Evolutionary conservation across 441 rosid genomes (phyloP), one percentile per base, ranked within the genome.

Genomic region (Flueggea neowawraea): DNA sequence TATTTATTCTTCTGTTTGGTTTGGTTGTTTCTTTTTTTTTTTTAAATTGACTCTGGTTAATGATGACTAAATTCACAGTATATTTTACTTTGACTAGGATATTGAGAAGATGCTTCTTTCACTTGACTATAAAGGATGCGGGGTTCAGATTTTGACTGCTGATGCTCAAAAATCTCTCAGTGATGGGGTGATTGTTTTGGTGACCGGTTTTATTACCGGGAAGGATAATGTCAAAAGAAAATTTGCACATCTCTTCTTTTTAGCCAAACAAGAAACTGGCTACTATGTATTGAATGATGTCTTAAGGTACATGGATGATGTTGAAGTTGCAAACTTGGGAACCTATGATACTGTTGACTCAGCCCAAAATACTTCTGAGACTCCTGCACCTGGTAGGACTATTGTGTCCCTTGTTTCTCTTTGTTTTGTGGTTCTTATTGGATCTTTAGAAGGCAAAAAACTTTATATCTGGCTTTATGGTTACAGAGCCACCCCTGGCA

Each of bases 231-330:
- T 77, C 43, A 80, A 76, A 75, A 85, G 79, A 78, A 91, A 88
- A 70, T 95, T 91, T 68, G 63, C 95, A 5, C 98, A 95, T 69
- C 65, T 83, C 5, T 95, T 91, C 84, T 89, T 95, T 75, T 74
- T 95, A 54, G 95, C 95, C 58, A 97, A 89, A 44, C 93, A 91
- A 70, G 90, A 88, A 61, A 43, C 49, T 17, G 84, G 88, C 8
- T 91, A 86, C 78, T 90, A 69, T 73, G 99, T 95, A 65, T 73
- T 91, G 47, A 91, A 95, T 74, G 98, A 95, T 61, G 73, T 95
- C 61, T 79, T 91, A 65, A 82, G 96, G 45, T 91, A 71, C 55
- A 80, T 88, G 43, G 98, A 74, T 58, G 93, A 78, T 59, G 78
- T 68, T 64, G 88, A 81, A 66, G 53, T 69, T 43, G 51, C 60